These are phyloP conservation scores for Crithidia acanthocephali DNA, from an alignment of 208 protist species.

Conservation along the genomic window DNA sequence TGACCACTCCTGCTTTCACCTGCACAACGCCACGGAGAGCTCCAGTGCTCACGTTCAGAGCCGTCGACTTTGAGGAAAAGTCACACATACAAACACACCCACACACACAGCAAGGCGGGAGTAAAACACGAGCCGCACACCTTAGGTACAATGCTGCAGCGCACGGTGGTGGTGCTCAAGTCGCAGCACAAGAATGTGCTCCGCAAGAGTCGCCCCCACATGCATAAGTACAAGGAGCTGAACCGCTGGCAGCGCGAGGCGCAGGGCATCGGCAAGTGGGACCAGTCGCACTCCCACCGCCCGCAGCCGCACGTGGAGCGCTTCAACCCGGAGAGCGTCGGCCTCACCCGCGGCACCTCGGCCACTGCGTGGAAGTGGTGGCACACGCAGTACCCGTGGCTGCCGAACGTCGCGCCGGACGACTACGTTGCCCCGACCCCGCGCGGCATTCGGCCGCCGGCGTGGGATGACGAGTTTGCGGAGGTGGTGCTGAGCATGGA, in stretches of 20 bases:
- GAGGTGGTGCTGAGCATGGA: slow-evolving; percentile 79
- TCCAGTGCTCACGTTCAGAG: too few relatives aligned
- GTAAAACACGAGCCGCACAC: too few relatives aligned
- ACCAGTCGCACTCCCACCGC: slow-evolving; percentile 88
- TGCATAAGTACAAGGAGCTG: slow-evolving; percentile 87
- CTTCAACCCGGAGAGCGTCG: slow-evolving; percentile 89
- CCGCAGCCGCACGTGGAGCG: slow-evolving; percentile 75
- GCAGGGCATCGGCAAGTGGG: slow-evolving; percentile 90
- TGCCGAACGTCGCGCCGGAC: slow-evolving; percentile 80
- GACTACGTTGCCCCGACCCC: slow-evolving; percentile 45
- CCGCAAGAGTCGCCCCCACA: slow-evolving; percentile 75
- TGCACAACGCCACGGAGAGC: too few relatives aligned
- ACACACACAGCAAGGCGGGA: too few relatives aligned
- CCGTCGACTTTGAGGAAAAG: too few relatives aligned
- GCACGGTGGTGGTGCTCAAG: slow-evolving; percentile 45
- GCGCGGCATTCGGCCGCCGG: slow-evolving; percentile 52
- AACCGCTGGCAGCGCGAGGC: slow-evolving; percentile 93
- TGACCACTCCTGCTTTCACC: too few relatives aligned
- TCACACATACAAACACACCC: too few relatives aligned
- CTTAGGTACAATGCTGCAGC: slow-evolving; percentile 48
- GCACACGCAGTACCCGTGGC: slow-evolving; percentile 92
- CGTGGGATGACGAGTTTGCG: slow-evolving; percentile 87
- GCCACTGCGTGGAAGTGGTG: slow-evolving; percentile 89
- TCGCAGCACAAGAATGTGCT: slow-evolving; percentile 89
- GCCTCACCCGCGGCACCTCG: slow-evolving; percentile 84